Base-by-base conservation (phyloP, 1,139 yeast genomes). In the Taphrina betulina region DNA sequence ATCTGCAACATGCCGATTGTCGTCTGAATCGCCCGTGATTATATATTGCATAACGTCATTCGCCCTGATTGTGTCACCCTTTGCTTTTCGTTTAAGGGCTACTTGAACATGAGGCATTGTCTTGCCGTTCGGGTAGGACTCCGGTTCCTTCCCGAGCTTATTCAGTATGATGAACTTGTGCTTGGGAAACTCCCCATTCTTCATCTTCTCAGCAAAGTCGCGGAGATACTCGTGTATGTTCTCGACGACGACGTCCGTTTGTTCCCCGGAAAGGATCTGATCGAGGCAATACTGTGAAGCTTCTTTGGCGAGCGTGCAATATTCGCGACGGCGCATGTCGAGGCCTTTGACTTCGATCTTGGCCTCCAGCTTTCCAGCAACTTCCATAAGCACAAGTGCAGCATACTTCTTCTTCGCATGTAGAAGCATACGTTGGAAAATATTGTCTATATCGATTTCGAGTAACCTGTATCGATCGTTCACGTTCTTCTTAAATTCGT, bases 401-500 rank as follows among this genome's bases (percentile, higher is more conserved):
- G 99, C 99, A 68, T 94, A 94, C 72, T 94, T 94, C 81, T 94
- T 94, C 73, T 94, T 94, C n/a, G 96, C 89, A 68, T 89, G 95
- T 57, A 94, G 74, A 59, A 94, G 75, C 61, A 94, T 75, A 62
- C 90, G 80, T 66, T 86, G 85, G 72, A 87, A 94, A 1, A 89
- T 89, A 66, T 92, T 89, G 72, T 94, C 99, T 62, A 87, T 88
- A 67, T 94, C 99, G 67, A 94, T 88, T 68, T 94, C 99, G 66
- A 94, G 76, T 62, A 87, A 73, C 64, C 80, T 79, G 70, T 94
- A 94, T 57, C 95, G 78, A 66, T 89, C 95, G 69, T 94, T 94
- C 57, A 94, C 97, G 60, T 82, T 78, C 52, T 76, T 69, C 69
- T 92, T 92, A 72, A 94, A 90, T 57, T 83, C 84, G 51, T 83